Evolutionary conservation across 2,329 filamentous ascomycete genomes (phyloP), one percentile per base, ranked within the genome.

Genomic region (Ascochyta rabiei): DNA sequence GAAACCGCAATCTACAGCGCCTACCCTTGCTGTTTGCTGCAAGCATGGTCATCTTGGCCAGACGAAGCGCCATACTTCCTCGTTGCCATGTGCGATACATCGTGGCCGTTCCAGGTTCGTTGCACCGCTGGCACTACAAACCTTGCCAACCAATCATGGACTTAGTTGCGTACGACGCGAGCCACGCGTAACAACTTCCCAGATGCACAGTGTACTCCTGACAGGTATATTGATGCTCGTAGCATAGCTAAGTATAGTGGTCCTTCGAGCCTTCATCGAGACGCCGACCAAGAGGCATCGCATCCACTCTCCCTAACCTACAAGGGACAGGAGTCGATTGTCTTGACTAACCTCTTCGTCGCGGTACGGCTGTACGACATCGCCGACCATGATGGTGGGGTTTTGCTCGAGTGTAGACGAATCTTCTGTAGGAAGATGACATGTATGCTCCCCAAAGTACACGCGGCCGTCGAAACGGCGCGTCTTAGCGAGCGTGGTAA

Each of bases 401-500:
- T 71, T 68, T 50, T 75, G 74, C 40, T 57, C 67, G 26, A 62
- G 61, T 18, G 64, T 66, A 30, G 59, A 50, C 38, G 48, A 53
- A 19, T 67, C 61, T 21, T 59, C 54, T 53, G 65, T 56, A 16
- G 66, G 63, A 19, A 79, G 59, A 63, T 81, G 72, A 54, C 78
- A 78, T 31, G 81, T 80, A 76, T 99, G 93, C 55, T 89, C 86
- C 4, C 95, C 95, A 78, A 99, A 99, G 63, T 89, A 89, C 2
- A 97, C 89, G 75, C 92, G 92, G 1, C 92, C 91, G 46, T 90
- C 86, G 60, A 91, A 86, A 52, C 90, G 85, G 63, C 95, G 84
- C 10, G 91, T 96, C 79, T 96, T 96, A 1, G 90, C 88, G 54
- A 99, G 77, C 0, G 92, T 97, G 3, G 89, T 84, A 69, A 95